Base-by-base conservation (phyloP, 352 stramenopile species). In the Globisporangium spiculum region DNA sequence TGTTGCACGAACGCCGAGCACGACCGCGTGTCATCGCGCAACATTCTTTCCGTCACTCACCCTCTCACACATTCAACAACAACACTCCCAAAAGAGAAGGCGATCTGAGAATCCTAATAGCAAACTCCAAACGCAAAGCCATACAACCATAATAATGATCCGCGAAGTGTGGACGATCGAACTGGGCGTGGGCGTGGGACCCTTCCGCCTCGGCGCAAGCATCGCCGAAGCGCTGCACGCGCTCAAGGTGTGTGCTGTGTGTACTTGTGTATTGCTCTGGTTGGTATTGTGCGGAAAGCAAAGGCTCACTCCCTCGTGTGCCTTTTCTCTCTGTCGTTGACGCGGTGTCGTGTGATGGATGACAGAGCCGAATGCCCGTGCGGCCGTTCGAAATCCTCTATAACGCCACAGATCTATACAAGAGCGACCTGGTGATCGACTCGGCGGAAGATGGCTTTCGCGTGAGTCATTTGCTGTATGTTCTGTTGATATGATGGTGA, bases 151-250 rank as follows among this genome's bases (percentile, higher is more conserved):
- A 69, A 54, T 26, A 16, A 89, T 91, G 86, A 91, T 84, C 68
- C 79, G 83, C 41, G 81, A 94, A 70, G 82, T 96, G 56, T 96
- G 88, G 88, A 81, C 84, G 73, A 92, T 96, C 66, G 86, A 92
- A 60, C 75, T 92, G 56, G 88, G 88, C 77, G 80, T 72, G n/a
- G 80, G 75, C 50, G 81, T 96, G 10, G 88, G 88, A 0, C 88
- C 88, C 22, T 93, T 96, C 71, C 83, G 77, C 5, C 79, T 96
- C 1, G 88, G 88, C 5, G 82, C 86, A 24, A 94, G 69, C 55
- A 73, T 96, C 54, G 83, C 83, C 4, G 86, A 94, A 44, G 85
- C 81, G 62, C 76, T 96, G 6, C 76, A 92, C 65, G 84, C 82
- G 32, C 83, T 96, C 67, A 94, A 91, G 77, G 83, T 91, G 54